These are phyloP conservation scores for Trichoderma orchidacearum DNA, from an alignment of 495 filamentous ascomycete genomes.

Conservation along the genomic window DNA sequence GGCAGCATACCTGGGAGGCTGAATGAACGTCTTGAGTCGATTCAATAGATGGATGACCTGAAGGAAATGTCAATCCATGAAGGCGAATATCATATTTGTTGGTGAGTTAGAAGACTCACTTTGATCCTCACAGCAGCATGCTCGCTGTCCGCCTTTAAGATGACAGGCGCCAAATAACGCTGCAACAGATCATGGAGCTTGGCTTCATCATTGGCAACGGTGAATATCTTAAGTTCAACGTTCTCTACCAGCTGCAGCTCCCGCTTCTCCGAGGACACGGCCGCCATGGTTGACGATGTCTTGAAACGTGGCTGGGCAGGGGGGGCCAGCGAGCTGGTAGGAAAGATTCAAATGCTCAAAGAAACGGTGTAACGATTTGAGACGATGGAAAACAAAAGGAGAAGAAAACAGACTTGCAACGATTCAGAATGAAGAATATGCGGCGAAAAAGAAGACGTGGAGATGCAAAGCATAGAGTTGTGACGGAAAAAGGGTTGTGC, in stretches of 20 bases:
- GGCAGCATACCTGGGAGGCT: conserved; percentile 21
- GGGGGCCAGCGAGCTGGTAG: neutral
- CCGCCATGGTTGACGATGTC: conserved; percentile 9
- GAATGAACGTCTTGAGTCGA: conserved; percentile 32
- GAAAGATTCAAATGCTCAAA: neutral
- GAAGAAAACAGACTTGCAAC: neutral
- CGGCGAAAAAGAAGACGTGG: neutral
- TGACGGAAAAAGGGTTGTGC: neutral
- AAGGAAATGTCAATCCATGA: neutral
- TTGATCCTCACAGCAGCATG: conserved; percentile 73
- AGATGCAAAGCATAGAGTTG: neutral
- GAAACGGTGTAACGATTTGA: neutral
- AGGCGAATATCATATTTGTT: neutral
- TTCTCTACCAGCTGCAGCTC: conserved; percentile 83
- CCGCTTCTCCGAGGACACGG: conserved; percentile 39
- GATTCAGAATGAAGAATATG: neutral
- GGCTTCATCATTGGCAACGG: conserved; percentile 60
- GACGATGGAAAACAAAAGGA: neutral
- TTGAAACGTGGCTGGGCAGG: neutral
- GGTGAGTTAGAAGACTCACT: conserved; percentile 24
- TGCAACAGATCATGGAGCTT: conserved; percentile 67
- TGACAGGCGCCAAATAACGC: conserved; percentile 64
- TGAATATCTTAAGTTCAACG: conserved; percentile 81
- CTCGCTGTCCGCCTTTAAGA: conserved; percentile 74
- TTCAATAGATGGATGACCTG: conserved; percentile 62